Evolutionary conservation across 345 rosid species (phyloP).

Genomic region (Diplotaxis tenuifolia): DNA sequence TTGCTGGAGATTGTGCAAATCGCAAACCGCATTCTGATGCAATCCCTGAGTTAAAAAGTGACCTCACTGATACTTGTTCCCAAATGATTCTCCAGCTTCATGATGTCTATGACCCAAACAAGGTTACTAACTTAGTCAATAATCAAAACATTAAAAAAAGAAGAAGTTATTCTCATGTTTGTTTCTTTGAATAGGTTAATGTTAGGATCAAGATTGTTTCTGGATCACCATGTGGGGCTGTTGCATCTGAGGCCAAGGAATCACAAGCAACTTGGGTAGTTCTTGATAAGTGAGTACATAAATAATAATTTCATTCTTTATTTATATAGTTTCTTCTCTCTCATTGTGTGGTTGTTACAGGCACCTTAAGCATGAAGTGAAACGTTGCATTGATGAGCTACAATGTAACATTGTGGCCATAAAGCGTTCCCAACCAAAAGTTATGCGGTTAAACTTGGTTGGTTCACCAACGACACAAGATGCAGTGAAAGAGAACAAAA

Average conservation of each 20-base stretch:
- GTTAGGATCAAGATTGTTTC: constrained; percentile 90
- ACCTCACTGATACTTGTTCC: constrained; percentile 87
- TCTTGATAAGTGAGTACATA: constrained; percentile 69
- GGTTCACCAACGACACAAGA: constrained; percentile 59
- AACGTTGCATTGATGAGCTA: constrained; percentile 81
- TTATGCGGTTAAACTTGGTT: constrained; percentile 88
- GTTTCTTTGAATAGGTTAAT: constrained; percentile 53
- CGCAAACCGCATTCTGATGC: constrained; percentile 61
- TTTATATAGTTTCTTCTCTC: neutral
- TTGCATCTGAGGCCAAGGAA: constrained; percentile 81
- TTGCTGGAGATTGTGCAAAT: constrained; percentile 95
- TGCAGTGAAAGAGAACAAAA: constrained; percentile 30
- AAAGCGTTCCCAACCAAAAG: constrained; percentile 84
- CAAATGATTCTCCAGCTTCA: constrained; percentile 98
- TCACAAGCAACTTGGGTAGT: constrained; percentile 87
- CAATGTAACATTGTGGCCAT: constrained; percentile 95
- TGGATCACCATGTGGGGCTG: constrained; percentile 84
- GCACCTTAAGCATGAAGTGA: constrained; percentile 83
- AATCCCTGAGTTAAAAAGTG: constrained; percentile 65
- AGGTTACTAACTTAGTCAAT: constrained; percentile 39
- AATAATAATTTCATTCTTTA: neutral
- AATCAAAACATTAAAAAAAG: neutral
- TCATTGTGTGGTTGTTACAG: constrained; percentile 41
- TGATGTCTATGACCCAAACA: constrained; percentile 93
- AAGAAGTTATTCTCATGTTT: neutral